phyloP scores from a whole-genome alignment of 495 filamentous ascomycete genomes.

The Gamarada debralockiae region DNA sequence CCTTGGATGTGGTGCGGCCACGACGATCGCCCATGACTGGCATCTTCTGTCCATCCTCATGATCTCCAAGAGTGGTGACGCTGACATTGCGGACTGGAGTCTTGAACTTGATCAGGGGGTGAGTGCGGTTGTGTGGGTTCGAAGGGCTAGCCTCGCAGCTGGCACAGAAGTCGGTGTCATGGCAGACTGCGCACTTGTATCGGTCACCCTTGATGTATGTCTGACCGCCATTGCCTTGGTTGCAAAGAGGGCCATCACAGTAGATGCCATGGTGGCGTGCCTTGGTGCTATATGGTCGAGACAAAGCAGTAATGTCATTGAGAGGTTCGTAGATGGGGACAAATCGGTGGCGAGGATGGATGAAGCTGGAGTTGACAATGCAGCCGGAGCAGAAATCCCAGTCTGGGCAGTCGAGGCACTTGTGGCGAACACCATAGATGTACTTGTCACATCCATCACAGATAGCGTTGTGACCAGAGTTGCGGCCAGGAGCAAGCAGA shows the following conservation, averaged over 20 bases:
- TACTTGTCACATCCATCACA: conserved; percentile 93
- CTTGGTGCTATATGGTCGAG: conserved; percentile 29
- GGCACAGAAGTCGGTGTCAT: conserved; percentile 94
- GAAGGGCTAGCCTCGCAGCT: conserved; percentile 84
- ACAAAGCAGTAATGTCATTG: conserved; percentile 38
- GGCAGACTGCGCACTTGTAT: conserved; percentile 97
- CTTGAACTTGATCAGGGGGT: conserved; percentile 96
- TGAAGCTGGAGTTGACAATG: conserved; percentile 55
- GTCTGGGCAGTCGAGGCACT: conserved; percentile 95
- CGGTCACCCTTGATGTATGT: conserved; percentile 79
- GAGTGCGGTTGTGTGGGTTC: conserved; percentile 86
- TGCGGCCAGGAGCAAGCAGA: conserved; percentile 77
- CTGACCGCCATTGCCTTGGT: conserved; percentile 39
- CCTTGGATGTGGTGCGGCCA: conserved; percentile 36
- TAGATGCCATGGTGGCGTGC: conserved; percentile 78
- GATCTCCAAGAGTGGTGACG: conserved; percentile 79
- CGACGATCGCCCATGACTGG: conserved; percentile 65
- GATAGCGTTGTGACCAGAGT: conserved; percentile 76
- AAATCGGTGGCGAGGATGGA: conserved; percentile 85
- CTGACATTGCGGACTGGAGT: conserved; percentile 85
- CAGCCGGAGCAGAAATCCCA: conserved; percentile 95
- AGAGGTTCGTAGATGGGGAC: conserved; percentile 82
- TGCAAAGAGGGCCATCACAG: conserved; percentile 94
- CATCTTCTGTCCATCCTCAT: conserved; percentile 55
- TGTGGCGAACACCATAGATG: conserved; percentile 89